Evolutionary conservation across 305 asterid genomes (phyloP), one percentile per base, ranked within the genome.

Genomic region (Striga hermonthica): DNA sequence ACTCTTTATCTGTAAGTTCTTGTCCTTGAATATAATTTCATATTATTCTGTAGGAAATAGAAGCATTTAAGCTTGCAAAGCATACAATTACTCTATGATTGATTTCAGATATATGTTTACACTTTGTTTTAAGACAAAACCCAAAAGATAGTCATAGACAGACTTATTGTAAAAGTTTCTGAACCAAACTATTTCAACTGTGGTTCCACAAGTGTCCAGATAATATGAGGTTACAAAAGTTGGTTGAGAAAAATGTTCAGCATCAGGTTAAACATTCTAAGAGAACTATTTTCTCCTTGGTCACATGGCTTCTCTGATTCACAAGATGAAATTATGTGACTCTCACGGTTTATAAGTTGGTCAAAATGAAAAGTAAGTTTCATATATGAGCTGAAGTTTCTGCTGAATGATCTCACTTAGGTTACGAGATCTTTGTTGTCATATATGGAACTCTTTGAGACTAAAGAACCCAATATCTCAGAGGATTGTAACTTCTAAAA

Each of bases 1-100:
- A 87, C 81, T 92, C 98, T 61, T 75, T 92, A 58, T 74, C 84
- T 78, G 98, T 92, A 89, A 72, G 95, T 74, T 52, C 12, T 52
- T 56, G 54, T 22, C 70, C 60, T 65, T 64, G 68, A 50, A 13
- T 76, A 16, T 70, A 54, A 65, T 70, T 57, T 70, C 59, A 37
- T 14, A 1, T 49, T 52, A 41, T 14, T 50, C 4, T 0, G 57
- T 40, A 22, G 15, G 61, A 48, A 39, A 65, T 58, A 37, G 62
- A 54, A 9, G 72, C 40, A 57, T 7, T 49, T 64, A 60, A 37
- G 55, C 28, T 1, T 45, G 57, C 52, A 12, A 43, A 37, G 2
- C 31, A 22, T 22, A 22, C 31, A 22, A 52, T 12, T 37, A 2
- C 48, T 13, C 13, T 15, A 7, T 47, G 31, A 52, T 64, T 76